Percentiles rank a stretch among this genome's conserved stretches.
These are phyloP conservation scores for Cutaneotrichosporon dermatis DNA, from an alignment of 1,284 basidiomycete species.

Conservation along the genomic window DNA sequence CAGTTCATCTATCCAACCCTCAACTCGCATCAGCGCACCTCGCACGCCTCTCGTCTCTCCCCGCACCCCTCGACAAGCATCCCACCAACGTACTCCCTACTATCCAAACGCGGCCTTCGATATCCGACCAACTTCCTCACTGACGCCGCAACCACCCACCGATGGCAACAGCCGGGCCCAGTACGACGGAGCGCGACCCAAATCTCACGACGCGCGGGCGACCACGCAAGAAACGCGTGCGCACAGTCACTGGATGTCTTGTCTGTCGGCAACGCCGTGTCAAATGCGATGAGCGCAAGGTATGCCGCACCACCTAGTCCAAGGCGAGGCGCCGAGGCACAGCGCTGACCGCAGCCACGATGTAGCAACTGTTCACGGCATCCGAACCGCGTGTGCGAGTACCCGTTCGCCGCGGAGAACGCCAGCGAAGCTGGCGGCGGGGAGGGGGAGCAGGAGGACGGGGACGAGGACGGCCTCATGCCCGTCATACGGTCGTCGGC, in stretches of 20 bases:
- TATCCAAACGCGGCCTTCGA: too few relatives aligned
- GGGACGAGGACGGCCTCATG: neutral
- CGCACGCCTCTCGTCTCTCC: too few relatives aligned
- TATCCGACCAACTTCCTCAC: too few relatives aligned
- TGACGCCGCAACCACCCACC: too few relatives aligned
- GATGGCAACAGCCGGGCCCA: neutral
- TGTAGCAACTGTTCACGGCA: constrained; percentile 9
- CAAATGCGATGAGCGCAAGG: constrained; percentile 10
- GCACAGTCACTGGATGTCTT: constrained; percentile 10
- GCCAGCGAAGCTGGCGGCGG: neutral
- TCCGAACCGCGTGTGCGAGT: constrained; percentile 10
- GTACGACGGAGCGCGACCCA: neutral
- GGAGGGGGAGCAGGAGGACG: neutral
- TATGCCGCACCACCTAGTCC: neutral
- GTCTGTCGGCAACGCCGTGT: constrained; percentile 8
- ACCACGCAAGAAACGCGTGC: constrained; percentile 9
- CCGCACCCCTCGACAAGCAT: too few relatives aligned
- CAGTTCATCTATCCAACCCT: too few relatives aligned
- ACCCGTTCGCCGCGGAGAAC: constrained; percentile 1
- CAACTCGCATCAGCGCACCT: too few relatives aligned
- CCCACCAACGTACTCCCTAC: too few relatives aligned
- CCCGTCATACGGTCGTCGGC: neutral
- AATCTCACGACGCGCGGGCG: constrained; percentile 5
- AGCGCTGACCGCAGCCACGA: constrained; percentile 5
- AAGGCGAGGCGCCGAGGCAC: too few relatives aligned